phyloP scores from a whole-genome alignment of 306 rosid genomes.

The Mucuna pruriens region DNA sequence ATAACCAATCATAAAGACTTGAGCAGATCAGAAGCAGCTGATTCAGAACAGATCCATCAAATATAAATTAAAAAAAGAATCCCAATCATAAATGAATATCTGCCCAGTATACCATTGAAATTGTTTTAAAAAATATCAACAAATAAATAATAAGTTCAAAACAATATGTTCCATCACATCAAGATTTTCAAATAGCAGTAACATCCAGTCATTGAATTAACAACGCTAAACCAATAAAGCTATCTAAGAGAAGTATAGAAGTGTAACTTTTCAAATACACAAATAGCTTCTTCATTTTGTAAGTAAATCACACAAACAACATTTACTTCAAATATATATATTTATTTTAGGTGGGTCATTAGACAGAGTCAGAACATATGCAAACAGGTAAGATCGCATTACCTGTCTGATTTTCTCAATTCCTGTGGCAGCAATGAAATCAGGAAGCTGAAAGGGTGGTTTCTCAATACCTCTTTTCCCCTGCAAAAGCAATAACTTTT shows the following conservation, averaged over 20 bases:
- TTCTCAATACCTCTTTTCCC: slow-evolving; percentile 97
- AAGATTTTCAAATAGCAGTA: not conserved
- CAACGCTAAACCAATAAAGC: not conserved
- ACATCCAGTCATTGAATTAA: not conserved
- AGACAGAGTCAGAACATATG: slow-evolving; percentile 3
- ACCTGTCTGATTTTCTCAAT: slow-evolving; percentile 98
- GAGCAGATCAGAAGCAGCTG: not conserved
- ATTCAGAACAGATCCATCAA: slow-evolving; percentile 14
- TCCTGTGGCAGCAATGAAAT: slow-evolving; percentile 95
- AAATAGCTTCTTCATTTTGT: not conserved
- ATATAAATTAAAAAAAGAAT: too few species aligned
- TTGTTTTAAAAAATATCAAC: not conserved
- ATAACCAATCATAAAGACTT: not conserved
- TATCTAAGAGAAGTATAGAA: not conserved
- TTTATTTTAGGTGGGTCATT: not conserved
- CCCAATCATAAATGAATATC: not conserved
- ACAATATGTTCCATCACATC: not conserved
- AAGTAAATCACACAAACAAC: slow-evolving; percentile 3
- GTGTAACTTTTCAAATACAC: not conserved
- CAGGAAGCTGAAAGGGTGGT: slow-evolving; percentile 96
- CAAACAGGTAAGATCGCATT: slow-evolving; percentile 27
- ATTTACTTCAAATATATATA: not conserved
- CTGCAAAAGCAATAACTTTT: slow-evolving; percentile 54
- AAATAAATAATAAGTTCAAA: not conserved
- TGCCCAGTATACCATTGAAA: not conserved